phyloP scores from a whole-genome alignment of 345 rosid species.

The Salix viminalis region DNA sequence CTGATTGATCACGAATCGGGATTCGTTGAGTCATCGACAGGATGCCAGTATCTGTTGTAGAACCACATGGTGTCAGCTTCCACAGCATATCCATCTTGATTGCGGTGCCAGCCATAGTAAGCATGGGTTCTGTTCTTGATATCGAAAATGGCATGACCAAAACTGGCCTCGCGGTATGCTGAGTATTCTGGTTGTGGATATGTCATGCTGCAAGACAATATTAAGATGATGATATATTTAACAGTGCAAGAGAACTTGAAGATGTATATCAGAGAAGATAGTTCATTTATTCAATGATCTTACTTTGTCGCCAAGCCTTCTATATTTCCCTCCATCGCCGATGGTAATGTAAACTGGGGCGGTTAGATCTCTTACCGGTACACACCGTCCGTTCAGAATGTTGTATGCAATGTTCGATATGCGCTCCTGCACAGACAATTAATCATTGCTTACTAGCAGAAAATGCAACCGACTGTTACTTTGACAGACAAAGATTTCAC shows the following conservation, averaged over 20 bases:
- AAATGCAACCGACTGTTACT: background rate
- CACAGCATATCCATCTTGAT: conserved; percentile 74
- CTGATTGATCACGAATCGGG: background rate
- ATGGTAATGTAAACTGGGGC: conserved; percentile 82
- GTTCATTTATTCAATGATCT: conserved; percentile 9
- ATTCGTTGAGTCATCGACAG: conserved; percentile 48
- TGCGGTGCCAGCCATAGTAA: conserved; percentile 72
- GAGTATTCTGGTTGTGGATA: conserved; percentile 91
- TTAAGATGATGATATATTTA: background rate
- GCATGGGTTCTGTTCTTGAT: conserved; percentile 88
- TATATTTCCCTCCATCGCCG: conserved; percentile 86
- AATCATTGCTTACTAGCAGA: background rate
- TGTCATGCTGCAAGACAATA: conserved; percentile 53
- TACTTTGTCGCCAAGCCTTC: conserved; percentile 83
- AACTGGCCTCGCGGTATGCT: conserved; percentile 86
- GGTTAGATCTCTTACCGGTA: conserved; percentile 53
- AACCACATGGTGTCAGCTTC: conserved; percentile 89
- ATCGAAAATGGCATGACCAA: conserved; percentile 76
- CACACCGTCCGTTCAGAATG: conserved; percentile 50
- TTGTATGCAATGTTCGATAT: conserved; percentile 77
- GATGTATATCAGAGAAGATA: background rate
- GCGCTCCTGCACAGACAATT: conserved; percentile 52
- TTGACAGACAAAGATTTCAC: background rate
- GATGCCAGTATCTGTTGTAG: conserved; percentile 63
- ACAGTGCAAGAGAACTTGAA: background rate